phyloP scores from a whole-genome alignment of 805 yeast genomes.

The Candida vaughaniae region DNA sequence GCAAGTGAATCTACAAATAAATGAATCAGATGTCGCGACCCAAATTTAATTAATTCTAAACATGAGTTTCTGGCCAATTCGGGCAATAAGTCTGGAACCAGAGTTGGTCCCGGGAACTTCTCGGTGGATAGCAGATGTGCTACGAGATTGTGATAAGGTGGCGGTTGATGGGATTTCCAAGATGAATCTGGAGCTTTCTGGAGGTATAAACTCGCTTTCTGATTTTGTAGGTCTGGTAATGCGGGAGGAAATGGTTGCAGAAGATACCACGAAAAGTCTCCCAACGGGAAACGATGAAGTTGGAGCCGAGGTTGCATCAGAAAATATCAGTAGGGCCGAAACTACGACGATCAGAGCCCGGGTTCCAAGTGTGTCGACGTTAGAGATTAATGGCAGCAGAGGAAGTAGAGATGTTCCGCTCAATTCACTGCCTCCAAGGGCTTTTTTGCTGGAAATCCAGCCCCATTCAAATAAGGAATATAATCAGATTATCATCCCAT shows the following conservation, averaged over 20 bases:
- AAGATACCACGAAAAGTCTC: not conserved
- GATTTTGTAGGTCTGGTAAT: not conserved
- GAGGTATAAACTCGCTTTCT: not conserved
- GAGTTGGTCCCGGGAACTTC: conserved; percentile 47
- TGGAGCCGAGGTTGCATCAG: not conserved
- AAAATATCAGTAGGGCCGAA: not conserved
- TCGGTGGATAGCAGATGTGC: conserved; percentile 47
- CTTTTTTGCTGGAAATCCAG: no score
- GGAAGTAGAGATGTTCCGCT: no score
- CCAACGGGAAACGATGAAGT: not conserved
- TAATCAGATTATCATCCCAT: conserved; percentile 1
- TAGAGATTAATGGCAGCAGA: no score
- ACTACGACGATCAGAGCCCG: no score
- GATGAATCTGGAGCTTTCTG: not conserved
- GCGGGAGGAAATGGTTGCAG: not conserved
- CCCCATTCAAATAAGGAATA: not conserved
- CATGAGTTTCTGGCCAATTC: conserved; percentile 9
- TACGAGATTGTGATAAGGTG: conserved; percentile 40
- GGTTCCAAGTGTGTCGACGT: no score
- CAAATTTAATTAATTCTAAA: not conserved
- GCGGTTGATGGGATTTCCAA: conserved; percentile 25
- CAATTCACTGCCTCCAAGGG: not conserved
- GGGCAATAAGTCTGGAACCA: not conserved
- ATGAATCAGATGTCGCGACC: no score
- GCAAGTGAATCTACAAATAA: no score